phyloP scores from a whole-genome alignment of 2,329 filamentous ascomycete genomes.

The Arthrobotrys sphaeroides region DNA sequence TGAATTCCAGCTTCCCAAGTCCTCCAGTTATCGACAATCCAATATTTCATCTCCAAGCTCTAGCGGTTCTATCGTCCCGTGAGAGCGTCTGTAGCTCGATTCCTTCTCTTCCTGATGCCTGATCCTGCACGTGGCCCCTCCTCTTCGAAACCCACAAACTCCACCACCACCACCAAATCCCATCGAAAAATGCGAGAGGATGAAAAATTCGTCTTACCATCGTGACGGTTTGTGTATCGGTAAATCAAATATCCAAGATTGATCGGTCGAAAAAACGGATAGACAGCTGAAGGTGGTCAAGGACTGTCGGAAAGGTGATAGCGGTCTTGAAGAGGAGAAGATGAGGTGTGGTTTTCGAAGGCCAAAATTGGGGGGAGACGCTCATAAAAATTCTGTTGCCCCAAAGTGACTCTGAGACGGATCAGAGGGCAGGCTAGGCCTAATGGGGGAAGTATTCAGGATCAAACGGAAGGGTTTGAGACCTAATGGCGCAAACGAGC shows the following conservation, averaged over 20 bases:
- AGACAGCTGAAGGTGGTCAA: constrained; percentile 19
- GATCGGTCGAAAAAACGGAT: constrained; percentile 20
- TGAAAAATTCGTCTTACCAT: constrained; percentile 43
- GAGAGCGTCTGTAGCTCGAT: neutral
- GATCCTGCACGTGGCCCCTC: constrained; percentile 26
- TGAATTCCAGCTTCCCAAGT: neutral
- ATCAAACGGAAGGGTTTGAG: constrained; percentile 44
- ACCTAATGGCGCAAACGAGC: constrained; percentile 36
- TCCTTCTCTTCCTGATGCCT: constrained; percentile 2
- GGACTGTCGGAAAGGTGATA: constrained; percentile 10
- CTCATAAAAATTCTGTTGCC: constrained; percentile 22
- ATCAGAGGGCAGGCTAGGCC: constrained; percentile 5
- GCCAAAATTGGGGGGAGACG: constrained; percentile 30
- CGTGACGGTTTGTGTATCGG: constrained; percentile 32
- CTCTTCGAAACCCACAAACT: constrained; percentile 24
- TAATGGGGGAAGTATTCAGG: neutral
- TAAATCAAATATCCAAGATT: constrained; percentile 15
- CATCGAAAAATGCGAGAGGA: constrained; percentile 1
- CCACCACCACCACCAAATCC: constrained; percentile 21
- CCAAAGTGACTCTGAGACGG: constrained; percentile 40
- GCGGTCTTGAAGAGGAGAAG: constrained; percentile 18
- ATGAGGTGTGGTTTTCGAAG: constrained; percentile 45
- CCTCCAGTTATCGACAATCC: neutral
- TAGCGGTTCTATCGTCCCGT: neutral
- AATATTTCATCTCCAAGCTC: neutral